Evolutionary conservation across 1,139 yeast genomes (phyloP), one percentile per base, ranked within the genome.

Genomic region (Nakaseomyces uthaithaninus): DNA sequence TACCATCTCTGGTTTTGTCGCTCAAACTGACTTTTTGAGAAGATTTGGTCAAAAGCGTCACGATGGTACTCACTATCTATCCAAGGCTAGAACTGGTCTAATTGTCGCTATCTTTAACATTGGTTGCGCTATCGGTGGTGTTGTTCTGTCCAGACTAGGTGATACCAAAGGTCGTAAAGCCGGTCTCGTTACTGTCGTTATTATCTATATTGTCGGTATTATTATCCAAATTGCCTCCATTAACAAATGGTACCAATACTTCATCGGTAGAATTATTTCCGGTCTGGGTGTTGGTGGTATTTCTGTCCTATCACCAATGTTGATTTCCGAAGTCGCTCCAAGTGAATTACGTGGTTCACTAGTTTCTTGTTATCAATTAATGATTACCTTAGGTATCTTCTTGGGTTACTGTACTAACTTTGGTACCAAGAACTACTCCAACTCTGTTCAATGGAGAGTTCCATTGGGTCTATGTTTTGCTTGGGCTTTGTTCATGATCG

Each of bases 1-100:
- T 64, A 77, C 85, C 52, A 80, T 80, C 57, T 74, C 81, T 26
- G 93, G 93, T 55, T 77, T 81, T 52, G 72, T 81, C 57, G 79
- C 78, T 54, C 79, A 80, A 84, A 63, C 71, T 4, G 76, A 75
- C 51, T 85, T 79, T 57, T 64, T 62, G 40, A 54, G 57, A 30
- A 67, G 74, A 49, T 82, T 80, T 48, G 77, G 77, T 51, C 34
- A 42, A n/a, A 39, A 28, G 25, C 33, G 27, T 12, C 23, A 47
- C 15, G 46, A 52, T 3, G 70, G 71, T 36, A 57, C 44, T 3
- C 50, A 53, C 38, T 64, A 66, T 49, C 61, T 75, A 43, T 66
- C 75, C n/a, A 69, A 78, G 22, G 68, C 69, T 22, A 75, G 80
- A 63, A 65, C 66, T 25, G 80, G 83, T 47, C 66, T 78, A 53